Evolutionary conservation across 306 rosid genomes (phyloP).

Genomic region (Acacia acuminata): DNA sequence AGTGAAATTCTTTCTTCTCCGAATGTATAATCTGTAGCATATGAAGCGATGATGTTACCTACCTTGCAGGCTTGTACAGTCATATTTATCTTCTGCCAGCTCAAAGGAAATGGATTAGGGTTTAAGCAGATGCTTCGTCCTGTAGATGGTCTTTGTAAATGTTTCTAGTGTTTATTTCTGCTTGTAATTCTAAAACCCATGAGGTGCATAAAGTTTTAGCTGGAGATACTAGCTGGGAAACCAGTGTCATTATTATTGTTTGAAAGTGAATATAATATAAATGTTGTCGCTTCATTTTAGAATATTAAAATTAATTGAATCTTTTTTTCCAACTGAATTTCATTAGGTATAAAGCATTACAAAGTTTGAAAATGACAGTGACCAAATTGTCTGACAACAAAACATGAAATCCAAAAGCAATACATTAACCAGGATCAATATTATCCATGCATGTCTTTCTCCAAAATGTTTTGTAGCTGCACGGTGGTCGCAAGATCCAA

Average conservation of each 20-base stretch:
- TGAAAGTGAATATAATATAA: not conserved
- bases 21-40: not conserved
- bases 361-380: too few relatives aligned
- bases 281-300: not conserved
- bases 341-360: too few relatives aligned
- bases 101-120: not conserved
- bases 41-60: not conserved
- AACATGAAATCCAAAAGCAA: too few relatives aligned
- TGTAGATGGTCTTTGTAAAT: slow-evolving; percentile 30
- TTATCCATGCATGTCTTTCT: too few relatives aligned
- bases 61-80: slow-evolving; percentile 17
- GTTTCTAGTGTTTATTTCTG: not conserved
- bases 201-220: not conserved
- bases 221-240: not conserved
- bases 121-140: not conserved
- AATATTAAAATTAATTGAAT: not conserved
- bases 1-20: slow-evolving; percentile 11
- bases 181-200: not conserved
- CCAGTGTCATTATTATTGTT: not conserved
- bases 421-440: too few relatives aligned
- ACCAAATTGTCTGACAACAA: too few relatives aligned
- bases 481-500: too few relatives aligned
- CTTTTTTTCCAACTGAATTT: too few relatives aligned
- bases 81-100: not conserved
- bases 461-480: too few relatives aligned